Conservation (phyloP, 2,329 filamentous ascomycete genomes). For the Capronia coronata region DNA sequence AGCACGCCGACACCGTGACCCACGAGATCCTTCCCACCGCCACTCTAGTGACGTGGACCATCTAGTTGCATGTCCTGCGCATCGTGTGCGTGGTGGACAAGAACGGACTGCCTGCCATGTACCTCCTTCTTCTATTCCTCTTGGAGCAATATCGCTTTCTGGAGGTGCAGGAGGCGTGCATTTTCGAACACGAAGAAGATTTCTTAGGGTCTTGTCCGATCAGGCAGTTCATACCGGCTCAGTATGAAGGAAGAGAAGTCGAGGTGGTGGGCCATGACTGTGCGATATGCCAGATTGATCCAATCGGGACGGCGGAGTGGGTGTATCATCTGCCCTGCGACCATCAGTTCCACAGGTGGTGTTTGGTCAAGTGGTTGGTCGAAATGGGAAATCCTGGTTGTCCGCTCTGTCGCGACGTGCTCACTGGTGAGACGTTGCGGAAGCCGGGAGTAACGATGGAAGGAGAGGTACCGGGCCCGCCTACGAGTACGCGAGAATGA, state of each 20-base stretch:
- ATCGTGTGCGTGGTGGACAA: not conserved
- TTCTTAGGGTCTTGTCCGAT: slow-evolving; percentile 5
- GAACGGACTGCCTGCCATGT: slow-evolving; percentile 8
- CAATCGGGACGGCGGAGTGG: slow-evolving; percentile 8
- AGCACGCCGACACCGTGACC: slow-evolving; percentile 1
- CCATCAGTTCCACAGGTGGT: slow-evolving; percentile 14
- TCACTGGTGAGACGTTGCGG: not conserved
- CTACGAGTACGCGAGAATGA: too few species aligned
- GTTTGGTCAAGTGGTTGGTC: slow-evolving; percentile 7
- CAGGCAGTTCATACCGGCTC: not conserved
- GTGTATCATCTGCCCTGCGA: slow-evolving; percentile 8
- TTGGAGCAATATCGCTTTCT: slow-evolving; percentile 13
- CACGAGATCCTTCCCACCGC: slow-evolving; percentile 2
- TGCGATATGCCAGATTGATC: slow-evolving; percentile 11
- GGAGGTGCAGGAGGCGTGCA: slow-evolving; percentile 11
- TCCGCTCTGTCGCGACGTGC: slow-evolving; percentile 7
- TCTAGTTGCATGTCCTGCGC: slow-evolving; percentile 15
- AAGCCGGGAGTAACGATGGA: not conserved
- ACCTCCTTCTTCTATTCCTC: slow-evolving; percentile 12
- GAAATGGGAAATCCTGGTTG: not conserved
- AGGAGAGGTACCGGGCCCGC: not conserved
- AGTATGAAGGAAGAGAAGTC: not conserved
- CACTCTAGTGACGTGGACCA: slow-evolving; percentile 9
- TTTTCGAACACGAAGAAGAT: slow-evolving; percentile 4
- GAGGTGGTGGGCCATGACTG: slow-evolving; percentile 2